Percentiles rank a stretch among this genome's conserved stretches.
These are phyloP conservation scores for Lindgomyces ingoldianus DNA, from an alignment of 495 filamentous ascomycete genomes.

Conservation along the genomic window DNA sequence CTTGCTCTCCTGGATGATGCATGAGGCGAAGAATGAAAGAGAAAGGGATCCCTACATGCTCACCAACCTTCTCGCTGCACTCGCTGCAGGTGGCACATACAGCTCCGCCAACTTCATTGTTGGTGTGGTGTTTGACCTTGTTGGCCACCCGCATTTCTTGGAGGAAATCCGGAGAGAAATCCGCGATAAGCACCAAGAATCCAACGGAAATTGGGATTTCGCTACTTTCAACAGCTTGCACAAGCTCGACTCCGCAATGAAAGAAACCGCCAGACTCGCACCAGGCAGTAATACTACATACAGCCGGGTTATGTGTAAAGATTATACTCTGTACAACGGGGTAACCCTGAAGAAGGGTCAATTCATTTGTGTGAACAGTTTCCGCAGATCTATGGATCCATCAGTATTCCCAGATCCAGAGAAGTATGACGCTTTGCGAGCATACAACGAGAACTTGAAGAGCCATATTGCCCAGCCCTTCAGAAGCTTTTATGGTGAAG, in stretches of 20 bases:
- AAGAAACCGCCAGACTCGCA: constrained; percentile 1
- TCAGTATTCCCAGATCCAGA: constrained; percentile 2
- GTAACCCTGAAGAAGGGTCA: not conserved
- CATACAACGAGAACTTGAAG: constrained; percentile 5
- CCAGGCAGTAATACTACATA: constrained; percentile 1
- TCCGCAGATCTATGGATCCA: not conserved
- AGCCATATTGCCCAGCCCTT: constrained; percentile 2
- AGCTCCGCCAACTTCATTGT: not conserved
- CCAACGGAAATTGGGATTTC: constrained; percentile 1
- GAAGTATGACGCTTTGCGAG: constrained; percentile 13
- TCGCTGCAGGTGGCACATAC: not conserved
- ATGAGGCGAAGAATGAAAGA: not conserved
- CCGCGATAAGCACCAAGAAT: not conserved
- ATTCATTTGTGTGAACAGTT: not conserved
- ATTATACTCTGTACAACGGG: not conserved
- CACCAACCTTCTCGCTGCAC: not conserved
- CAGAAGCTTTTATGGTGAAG: not conserved
- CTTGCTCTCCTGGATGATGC: not conserved
- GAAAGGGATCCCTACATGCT: not conserved
- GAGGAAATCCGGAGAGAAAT: constrained; percentile 12
- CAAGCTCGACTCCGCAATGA: constrained; percentile 21
- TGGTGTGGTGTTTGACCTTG: not conserved
- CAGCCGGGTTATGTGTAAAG: not conserved
- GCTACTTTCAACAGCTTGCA: constrained; percentile 2
- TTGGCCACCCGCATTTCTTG: not conserved